Evolutionary conservation across 2,329 filamentous ascomycete species (phyloP), one percentile per base, ranked within the genome.

Genomic region (Penicillium sclerotigenum): DNA sequence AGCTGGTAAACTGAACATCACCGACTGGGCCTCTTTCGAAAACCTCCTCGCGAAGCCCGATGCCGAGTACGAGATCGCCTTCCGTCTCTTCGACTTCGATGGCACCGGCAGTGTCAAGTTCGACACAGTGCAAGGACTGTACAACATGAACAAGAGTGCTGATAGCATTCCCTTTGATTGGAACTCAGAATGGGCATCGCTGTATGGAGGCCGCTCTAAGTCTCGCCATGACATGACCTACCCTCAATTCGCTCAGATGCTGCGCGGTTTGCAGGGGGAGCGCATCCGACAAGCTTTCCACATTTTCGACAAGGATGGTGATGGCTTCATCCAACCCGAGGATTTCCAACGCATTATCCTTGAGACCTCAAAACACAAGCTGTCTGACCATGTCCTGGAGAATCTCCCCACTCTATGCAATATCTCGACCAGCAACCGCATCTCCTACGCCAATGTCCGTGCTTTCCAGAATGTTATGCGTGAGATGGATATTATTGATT

Each of bases 401-500:
- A 93, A 97, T 75, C 83, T 99, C 45, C 87, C 89, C 60, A 94
- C 91, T 0, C 84, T 99, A 38, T 97, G 93, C 84, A 97, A 97
- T 77, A 96, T 97, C 73, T 91, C 90, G 8, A 81, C 87, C 33
- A 87, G 91, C 60, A 94, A 86, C 80, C 96, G 95, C 78, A 94
- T 99, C 66, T 97, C 92, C 7, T 99, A 99, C 72, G 91, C 94
- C 73, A 97, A 96, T 71, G 94, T 99, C 31, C 87, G 94, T 64
- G 94, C 94, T 36, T 99, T 99, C 80, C 92, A 96, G 79, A 99
- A 99, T 73, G 87, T 99, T 76, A 93, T 99, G 67, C 87, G 89
- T 69, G 92, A 97, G 77, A 97, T 99, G 90, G 94, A 99, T 69
- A 83, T 97, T 68, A 90, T 97, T 47, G 94, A 99, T 79, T 80